These are phyloP conservation scores for Pleurotus tuoliensis DNA, from an alignment of 768 basidiomycete species.

Conservation along the genomic window DNA sequence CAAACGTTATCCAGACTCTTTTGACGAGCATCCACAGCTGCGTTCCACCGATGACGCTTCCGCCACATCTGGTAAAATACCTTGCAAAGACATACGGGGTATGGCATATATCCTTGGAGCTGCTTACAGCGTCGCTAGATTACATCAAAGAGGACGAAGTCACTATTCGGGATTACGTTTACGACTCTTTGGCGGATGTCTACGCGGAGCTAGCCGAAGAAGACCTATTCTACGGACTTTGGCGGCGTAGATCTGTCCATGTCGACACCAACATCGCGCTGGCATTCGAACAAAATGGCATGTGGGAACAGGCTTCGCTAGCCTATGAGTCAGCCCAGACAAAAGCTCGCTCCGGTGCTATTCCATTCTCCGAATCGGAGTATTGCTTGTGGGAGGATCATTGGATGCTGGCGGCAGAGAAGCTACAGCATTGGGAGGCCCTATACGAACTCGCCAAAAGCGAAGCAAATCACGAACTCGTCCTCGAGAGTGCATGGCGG, in stretches of 20 bases:
- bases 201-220: conserved; percentile 96
- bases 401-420: conserved; percentile 94
- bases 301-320: conserved; percentile 91
- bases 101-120: conserved; percentile 91
- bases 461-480: conserved; percentile 88
- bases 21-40: conserved; percentile 84
- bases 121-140: conserved; percentile 79
- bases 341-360: conserved; percentile 72
- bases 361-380: conserved; percentile 92
- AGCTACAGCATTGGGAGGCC: conserved; percentile 97
- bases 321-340: conserved; percentile 89
- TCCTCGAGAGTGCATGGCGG: conserved; percentile 95
- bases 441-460: conserved; percentile 85
- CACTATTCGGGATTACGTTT: conserved; percentile 74
- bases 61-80: conserved; percentile 94
- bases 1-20: conserved; percentile 90
- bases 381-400: conserved; percentile 99
- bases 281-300: conserved; percentile 92
- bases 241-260: conserved; percentile 87
- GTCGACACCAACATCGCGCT: conserved; percentile 85
- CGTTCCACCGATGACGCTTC: conserved; percentile 80
- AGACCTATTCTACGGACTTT: conserved; percentile 95
- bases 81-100: conserved; percentile 93
- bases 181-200: conserved; percentile 89
- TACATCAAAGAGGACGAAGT: conserved; percentile 77